phyloP scores from a whole-genome alignment of 306 rosid species.

The Ormosia semicastrata region DNA sequence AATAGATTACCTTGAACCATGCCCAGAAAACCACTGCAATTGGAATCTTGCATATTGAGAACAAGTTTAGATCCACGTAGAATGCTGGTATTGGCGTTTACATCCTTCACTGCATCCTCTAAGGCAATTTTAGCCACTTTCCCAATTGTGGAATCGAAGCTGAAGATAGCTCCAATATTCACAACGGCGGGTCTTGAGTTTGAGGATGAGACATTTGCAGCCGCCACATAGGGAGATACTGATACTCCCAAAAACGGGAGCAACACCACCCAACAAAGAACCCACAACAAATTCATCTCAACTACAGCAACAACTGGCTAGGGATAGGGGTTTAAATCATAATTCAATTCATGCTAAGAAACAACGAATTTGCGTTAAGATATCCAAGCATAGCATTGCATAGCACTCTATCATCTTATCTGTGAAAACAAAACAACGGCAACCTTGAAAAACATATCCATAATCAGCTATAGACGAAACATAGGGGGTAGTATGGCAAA shows the following conservation, averaged over 20 bases:
- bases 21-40: conserved; percentile 84
- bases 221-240: conserved; percentile 27
- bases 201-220: conserved; percentile 27
- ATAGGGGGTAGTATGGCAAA: not conserved
- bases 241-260: conserved; percentile 22
- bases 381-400: too few relatives aligned
- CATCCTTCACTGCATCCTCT: conserved; percentile 79
- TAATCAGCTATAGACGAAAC: too few relatives aligned
- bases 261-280: conserved; percentile 26
- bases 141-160: conserved; percentile 69
- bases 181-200: conserved; percentile 61
- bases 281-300: conserved; percentile 46
- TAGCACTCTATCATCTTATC: not conserved
- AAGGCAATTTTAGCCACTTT: conserved; percentile 81
- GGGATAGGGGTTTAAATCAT: too few relatives aligned
- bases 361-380: not conserved
- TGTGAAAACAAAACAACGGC: not conserved
- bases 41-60: conserved; percentile 49
- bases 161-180: conserved; percentile 77
- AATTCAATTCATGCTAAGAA: not conserved
- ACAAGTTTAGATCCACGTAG: conserved; percentile 58
- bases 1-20: conserved; percentile 70
- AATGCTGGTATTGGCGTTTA: conserved; percentile 63
- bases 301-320: not conserved
- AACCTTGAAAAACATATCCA: not conserved